A percentile compares a stretch with the other conserved stretches of the same genome.
phyloP scores from a whole-genome alignment of 169 alveolate genomes.

The Eimeria falciformis region DNA sequence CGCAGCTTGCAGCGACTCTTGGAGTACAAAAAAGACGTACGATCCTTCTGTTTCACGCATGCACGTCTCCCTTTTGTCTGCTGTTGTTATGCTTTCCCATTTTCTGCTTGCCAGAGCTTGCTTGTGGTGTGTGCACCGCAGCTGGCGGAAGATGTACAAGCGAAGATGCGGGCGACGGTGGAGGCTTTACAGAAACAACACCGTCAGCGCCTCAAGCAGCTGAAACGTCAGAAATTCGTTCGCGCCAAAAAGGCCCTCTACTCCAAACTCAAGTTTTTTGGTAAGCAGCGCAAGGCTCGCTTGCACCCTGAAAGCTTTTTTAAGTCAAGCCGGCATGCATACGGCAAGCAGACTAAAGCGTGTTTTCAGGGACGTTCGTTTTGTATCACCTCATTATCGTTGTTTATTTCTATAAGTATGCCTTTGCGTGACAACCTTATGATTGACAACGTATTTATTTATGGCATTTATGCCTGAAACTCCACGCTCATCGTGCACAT shows the following conservation, averaged over 20 bases:
- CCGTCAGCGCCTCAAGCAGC: conserved; percentile 54
- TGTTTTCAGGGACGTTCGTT: too few relatives aligned
- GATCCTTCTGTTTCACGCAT: not conserved
- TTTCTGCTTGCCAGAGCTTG: not conserved
- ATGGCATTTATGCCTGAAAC: too few relatives aligned
- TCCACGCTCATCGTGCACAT: too few relatives aligned
- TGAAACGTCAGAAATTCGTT: conserved; percentile 45
- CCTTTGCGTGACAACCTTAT: too few relatives aligned
- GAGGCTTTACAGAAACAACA: conserved; percentile 47
- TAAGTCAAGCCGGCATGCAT: too few relatives aligned
- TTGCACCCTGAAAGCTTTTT: too few relatives aligned
- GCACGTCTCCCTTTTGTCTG: not conserved
- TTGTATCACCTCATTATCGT: too few relatives aligned
- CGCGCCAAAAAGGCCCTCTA: conserved; percentile 46
- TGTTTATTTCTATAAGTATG: too few relatives aligned
- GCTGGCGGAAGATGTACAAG: conserved; percentile 61
- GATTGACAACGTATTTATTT: too few relatives aligned
- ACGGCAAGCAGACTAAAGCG: too few relatives aligned
- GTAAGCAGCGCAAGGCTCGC: not conserved
- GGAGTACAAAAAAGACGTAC: conserved; percentile 38
- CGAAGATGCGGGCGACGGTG: conserved; percentile 38
- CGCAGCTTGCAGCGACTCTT: conserved; percentile 65
- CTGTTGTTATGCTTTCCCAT: not conserved
- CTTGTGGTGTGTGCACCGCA: not conserved
- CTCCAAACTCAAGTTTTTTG: conserved; percentile 59